Evolutionary conservation across 2,329 filamentous ascomycete species (phyloP).

Genomic region (Colletotrichum sublineola): DNA sequence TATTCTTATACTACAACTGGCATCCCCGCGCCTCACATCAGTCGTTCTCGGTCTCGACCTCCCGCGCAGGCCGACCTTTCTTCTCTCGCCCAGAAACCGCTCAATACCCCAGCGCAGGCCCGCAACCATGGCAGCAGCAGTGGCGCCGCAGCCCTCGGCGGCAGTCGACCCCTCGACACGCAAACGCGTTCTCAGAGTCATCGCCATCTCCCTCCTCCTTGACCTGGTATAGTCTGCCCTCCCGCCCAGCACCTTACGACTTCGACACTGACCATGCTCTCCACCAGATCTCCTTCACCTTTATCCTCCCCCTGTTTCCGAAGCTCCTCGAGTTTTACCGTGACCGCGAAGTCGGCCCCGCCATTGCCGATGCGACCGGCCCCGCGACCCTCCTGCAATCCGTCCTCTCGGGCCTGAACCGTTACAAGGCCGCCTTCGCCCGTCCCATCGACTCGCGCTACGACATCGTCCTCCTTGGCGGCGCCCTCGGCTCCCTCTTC

Average conservation of each 20-base stretch:
- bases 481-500: slow-evolving; percentile 93
- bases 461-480: slow-evolving; percentile 95
- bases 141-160: slow-evolving; percentile 43
- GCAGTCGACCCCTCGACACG: slow-evolving; percentile 68
- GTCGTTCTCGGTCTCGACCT: slow-evolving; percentile 14
- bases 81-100: background rate
- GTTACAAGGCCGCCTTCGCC: slow-evolving; percentile 94
- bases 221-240: slow-evolving; percentile 81
- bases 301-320: slow-evolving; percentile 96
- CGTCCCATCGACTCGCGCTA: slow-evolving; percentile 95
- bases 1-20: background rate
- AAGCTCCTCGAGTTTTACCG: slow-evolving; percentile 97
- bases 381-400: slow-evolving; percentile 79
- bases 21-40: background rate
- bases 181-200: slow-evolving; percentile 86
- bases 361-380: slow-evolving; percentile 57
- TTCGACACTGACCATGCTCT: slow-evolving; percentile 23
- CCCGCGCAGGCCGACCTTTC: background rate
- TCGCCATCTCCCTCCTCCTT: slow-evolving; percentile 89
- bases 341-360: slow-evolving; percentile 75
- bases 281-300: slow-evolving; percentile 92
- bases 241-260: background rate
- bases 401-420: slow-evolving; percentile 86
- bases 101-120: slow-evolving; percentile 30
- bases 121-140: slow-evolving; percentile 35